Conservation (phyloP, 1,284 basidiomycete genomes). For the Mixia osmundae region DNA sequence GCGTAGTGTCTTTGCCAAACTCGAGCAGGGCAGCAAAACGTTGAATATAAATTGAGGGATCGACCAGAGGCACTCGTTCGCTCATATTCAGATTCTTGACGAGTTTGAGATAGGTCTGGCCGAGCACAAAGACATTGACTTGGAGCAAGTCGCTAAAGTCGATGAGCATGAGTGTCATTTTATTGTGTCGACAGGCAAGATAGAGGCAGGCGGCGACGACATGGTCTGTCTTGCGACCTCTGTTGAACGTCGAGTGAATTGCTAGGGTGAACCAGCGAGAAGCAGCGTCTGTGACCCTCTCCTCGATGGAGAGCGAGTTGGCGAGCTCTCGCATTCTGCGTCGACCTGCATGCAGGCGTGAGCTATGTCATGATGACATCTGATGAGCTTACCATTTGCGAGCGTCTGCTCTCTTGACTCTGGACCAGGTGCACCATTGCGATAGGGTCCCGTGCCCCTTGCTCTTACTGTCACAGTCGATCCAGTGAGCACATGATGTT, state of each 20-base stretch:
- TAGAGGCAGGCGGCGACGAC: conserved; percentile 91
- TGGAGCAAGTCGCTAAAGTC: conserved; percentile 86
- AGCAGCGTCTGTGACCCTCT: conserved; percentile 55
- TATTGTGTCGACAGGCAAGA: conserved; percentile 73
- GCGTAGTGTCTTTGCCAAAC: conserved; percentile 80
- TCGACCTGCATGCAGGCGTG: conserved; percentile 32
- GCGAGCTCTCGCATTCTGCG: conserved; percentile 62
- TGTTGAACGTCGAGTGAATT: conserved; percentile 78
- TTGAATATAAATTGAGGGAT: conserved; percentile 91
- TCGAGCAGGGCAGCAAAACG: conserved; percentile 91
- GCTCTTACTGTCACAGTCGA: conserved; percentile 38
- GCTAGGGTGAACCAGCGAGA: conserved; percentile 79
- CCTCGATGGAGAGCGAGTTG: conserved; percentile 48
- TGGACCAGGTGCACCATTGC: conserved; percentile 35
- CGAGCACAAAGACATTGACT: conserved; percentile 94
- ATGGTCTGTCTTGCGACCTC: conserved; percentile 73
- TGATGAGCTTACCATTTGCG: conserved; percentile 41
- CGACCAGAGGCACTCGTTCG: conserved; percentile 54
- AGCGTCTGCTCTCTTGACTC: conserved; percentile 75
- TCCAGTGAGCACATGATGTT: neutral
- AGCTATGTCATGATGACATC: neutral
- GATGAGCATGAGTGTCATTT: conserved; percentile 85
- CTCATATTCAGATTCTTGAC: conserved; percentile 63
- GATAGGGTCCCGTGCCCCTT: conserved; percentile 50
- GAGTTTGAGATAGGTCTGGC: conserved; percentile 84